Base-by-base conservation (phyloP, 2,329 filamentous ascomycete species). In the Pseudocercospora cruenta region DNA sequence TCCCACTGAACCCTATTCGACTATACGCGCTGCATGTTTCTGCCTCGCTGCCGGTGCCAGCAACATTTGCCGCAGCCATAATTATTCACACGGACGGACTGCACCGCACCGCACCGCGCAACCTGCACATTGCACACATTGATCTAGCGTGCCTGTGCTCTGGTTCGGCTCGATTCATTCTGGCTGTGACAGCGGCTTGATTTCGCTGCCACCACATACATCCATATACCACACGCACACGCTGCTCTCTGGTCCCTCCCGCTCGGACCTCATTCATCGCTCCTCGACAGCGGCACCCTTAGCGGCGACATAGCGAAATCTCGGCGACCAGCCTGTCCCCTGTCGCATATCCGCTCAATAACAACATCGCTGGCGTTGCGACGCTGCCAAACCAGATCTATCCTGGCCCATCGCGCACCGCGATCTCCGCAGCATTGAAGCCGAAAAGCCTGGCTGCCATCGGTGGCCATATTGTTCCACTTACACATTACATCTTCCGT, bases 401-500 rank as follows among this genome's bases (percentile, higher is more conserved):
- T 60, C 58, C 58, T 51, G 58, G 58, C 43, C 24, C 58, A 47
- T 60, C 58, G 12, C 49, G 24, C 26, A 51, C 58, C 58, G 58
- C 58, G 16, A 60, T 60, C 58, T 47, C 39, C 58, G 36, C 58
- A 60, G 22, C 58, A 60, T 49, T 31, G 58, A 49, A 60, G 58
- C 45, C 58, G 58, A 60, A 60, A 51, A 60, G 24, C 49, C 58
- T 60, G 58, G 43, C 58, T 60, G 58, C 58, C 58, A 60, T 60
- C 58, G 12, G 43, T 33, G 58, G 58, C 57, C 58, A 51, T 33
- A 51, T 51, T 53, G 58, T 49, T 51, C 26, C 31, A 49, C 39
- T 60, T 16, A 31, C 39, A 43, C 19, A 51, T 31, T 60, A 28
- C 39, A 31, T 49, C 62, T 47, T 24, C 62, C 62, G 62, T 60